Base-by-base conservation (phyloP, 2,329 filamentous ascomycete genomes). In the Colletotrichum euphorbiae region DNA sequence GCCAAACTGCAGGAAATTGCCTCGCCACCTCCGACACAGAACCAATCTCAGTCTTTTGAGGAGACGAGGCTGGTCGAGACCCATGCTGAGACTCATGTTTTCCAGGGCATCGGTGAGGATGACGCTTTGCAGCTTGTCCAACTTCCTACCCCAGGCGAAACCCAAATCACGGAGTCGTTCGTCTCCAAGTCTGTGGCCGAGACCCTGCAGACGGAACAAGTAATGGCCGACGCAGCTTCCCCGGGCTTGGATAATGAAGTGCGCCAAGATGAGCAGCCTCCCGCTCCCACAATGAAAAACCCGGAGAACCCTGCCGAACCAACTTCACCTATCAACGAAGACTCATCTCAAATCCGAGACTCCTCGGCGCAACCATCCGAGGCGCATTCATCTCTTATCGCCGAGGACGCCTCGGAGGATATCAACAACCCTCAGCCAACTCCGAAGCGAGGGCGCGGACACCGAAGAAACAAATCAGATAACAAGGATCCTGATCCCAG, bases 401-500 rank as follows among this genome's bases (percentile, higher is more conserved):
- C 62, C 62, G 67, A 69, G 55, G 62, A 69, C 21, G 28, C 38
- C 42, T 46, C 67, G 62, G 67, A 69, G 51, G 50, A 69, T 31
- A 40, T 12, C n/a, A 31, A 56, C 21, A 33, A 58, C 31, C 56
- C 57, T 31, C 55, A 70, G 36, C 21, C 62, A 67, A 45, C 56
- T 61, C 62, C 67, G 62, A 69, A 45, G 56, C 50, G 52, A 58
- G 60, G 57, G 43, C 58, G 62, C 48, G 62, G 62, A 66, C 61
- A 68, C 60, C 52, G 65, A 69, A 63, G 70, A 59, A 43, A 64
- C 51, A 64, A 60, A 52, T 59, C 51, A 52, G 60, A 52, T 17
- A 59, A 17, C 62, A 69, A 61, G 56, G 67, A 69, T 62, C 55
- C 54, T 28, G 70, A 71, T 59, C 68, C 70, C 55, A 71, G 70